Evolutionary conservation across 2,329 filamentous ascomycete species (phyloP), one percentile per base, ranked within the genome.

Genomic region (Polytolypa hystricis): DNA sequence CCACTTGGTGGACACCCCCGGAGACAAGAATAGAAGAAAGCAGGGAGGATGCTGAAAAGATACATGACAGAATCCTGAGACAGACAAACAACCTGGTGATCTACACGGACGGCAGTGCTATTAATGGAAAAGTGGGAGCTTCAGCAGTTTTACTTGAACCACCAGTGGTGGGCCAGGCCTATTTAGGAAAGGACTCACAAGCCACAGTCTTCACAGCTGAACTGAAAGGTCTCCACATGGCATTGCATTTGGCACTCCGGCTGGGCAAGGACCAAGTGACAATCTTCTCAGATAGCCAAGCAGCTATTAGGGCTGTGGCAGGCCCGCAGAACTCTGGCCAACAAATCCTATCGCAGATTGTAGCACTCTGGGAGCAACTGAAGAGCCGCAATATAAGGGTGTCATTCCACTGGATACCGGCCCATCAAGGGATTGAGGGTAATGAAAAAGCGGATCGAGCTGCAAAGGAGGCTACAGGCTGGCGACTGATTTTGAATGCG

Each of bases 191-290:
- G 40, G 38, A 46, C 14, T 40, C 35, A 30, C 49, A 42, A 21
- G 53, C 49, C 23, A 54, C 49, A 4, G 46, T 55, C 15, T 55
- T 54, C 37, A 47, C 48, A 40, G 51, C 47, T 23, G 51, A 56
- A 32, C 47, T 54, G 8, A 40, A 33, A 37, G 52, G 49, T n/a
- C 39, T 57, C 1, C 42, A 41, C 11, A 42, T 55, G 14, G 48
- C 46, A 18, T 30, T 56, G 19, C 42, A 52, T 20, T 51, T 53
- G 9, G 14, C 33, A 12, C 21, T 28, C 21, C 20, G 14, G 7
- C 29, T 10, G 11, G 16, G n/a, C 9, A n/a, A 15, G 7, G 7
- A 18, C 29, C 11, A 6, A 17, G 29, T 10, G 14, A 18, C n/a
- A 18, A 17, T 31, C n/a, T 30, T 31, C n/a, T 18, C 8, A 11